Percentiles rank a stretch among this genome's conserved stretches.
These are phyloP conservation scores for Puccinia triticina DNA, from an alignment of 1,284 basidiomycete species.

Conservation along the genomic window DNA sequence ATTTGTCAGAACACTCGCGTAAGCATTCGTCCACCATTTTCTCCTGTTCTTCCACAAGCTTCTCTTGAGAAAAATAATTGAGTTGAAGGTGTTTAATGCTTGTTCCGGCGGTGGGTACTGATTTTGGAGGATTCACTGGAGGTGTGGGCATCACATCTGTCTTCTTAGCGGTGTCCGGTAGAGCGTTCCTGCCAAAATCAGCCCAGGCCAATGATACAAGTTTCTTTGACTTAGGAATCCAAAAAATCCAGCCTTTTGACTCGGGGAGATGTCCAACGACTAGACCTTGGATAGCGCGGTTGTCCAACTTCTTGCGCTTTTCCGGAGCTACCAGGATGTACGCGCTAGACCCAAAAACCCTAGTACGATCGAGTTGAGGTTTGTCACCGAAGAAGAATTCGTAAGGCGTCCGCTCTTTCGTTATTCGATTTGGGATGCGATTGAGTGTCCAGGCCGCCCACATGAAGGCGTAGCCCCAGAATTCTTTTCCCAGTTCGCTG, in stretches of 20 bases:
- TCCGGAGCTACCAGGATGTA: background rate
- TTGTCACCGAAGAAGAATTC: background rate
- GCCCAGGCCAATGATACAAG: no score
- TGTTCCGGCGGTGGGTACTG: no score
- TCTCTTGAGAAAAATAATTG: background rate
- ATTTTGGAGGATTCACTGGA: no score
- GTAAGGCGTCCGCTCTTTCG: background rate
- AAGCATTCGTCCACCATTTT: background rate
- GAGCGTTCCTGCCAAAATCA: no score
- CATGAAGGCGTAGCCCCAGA: conserved; percentile 31
- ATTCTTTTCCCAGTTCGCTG: background rate
- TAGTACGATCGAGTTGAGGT: background rate
- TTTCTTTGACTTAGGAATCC: no score
- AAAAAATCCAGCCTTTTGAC: background rate
- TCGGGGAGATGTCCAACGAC: background rate
- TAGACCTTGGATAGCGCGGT: background rate
- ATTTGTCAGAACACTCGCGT: no score
- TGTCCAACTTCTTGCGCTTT: background rate
- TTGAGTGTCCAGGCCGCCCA: background rate
- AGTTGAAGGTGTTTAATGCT: no score
- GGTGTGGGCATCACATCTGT: no score
- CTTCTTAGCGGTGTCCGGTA: no score
- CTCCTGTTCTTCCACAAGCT: no score
- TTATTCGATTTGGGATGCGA: background rate
- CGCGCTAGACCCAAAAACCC: background rate